Percentiles rank a stretch among this genome's conserved stretches.
These are phyloP conservation scores for Neurospora sp. DNA, from an alignment of 495 filamentous ascomycete species.

Conservation along the genomic window DNA sequence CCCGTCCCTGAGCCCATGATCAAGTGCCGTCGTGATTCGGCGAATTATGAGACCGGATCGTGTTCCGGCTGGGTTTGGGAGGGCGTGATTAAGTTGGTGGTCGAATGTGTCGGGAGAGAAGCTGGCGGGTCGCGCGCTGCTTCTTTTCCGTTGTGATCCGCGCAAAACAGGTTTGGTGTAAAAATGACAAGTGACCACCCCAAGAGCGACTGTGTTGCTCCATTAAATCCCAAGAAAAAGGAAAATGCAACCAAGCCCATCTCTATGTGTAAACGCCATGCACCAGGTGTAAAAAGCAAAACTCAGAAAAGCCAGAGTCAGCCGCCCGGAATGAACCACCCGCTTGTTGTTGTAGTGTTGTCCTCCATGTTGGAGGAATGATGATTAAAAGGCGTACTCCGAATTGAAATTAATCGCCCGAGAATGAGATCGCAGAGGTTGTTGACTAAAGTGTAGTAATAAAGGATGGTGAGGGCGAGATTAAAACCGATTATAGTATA, in stretches of 20 bases:
- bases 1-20: not conserved
- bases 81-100: constrained; percentile 3
- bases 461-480: constrained; percentile 17
- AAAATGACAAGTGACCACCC: constrained; percentile 4
- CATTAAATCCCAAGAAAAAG: constrained; percentile 15
- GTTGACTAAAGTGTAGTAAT: not conserved
- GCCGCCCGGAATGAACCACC: constrained; percentile 13
- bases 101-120: constrained; percentile 4
- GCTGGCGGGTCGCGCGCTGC: constrained; percentile 1
- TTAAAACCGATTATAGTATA: constrained; percentile 16
- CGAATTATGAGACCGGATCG: not conserved
- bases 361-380: constrained; percentile 20
- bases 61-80: constrained; percentile 1
- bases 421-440: not conserved
- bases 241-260: constrained; percentile 11
- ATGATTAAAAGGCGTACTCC: constrained; percentile 35
- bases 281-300: constrained; percentile 13
- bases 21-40: not conserved
- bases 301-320: constrained; percentile 4
- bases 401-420: constrained; percentile 16
- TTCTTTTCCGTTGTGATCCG: constrained; percentile 11
- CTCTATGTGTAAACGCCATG: constrained; percentile 28
- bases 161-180: constrained; percentile 2
- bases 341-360: constrained; percentile 2
- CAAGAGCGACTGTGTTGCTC: constrained; percentile 7